Evolutionary conservation across 176 grass and related monocot species (phyloP).

Genomic region (Calamus simplicifolius): DNA sequence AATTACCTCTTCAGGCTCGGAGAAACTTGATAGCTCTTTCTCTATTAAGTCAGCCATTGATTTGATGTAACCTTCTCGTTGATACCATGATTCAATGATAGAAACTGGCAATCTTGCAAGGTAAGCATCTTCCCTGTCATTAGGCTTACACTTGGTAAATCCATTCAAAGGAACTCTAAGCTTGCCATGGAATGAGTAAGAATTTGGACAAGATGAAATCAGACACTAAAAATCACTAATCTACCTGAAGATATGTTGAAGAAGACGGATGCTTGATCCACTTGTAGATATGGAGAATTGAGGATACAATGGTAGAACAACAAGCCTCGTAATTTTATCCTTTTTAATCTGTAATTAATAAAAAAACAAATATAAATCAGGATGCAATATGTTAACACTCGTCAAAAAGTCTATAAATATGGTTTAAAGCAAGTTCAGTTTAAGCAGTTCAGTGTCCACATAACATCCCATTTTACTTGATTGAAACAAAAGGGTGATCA

Average conservation of each 20-base stretch:
- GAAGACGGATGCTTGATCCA: conserved; percentile 87
- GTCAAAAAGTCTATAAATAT: no score
- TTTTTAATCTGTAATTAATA: conserved; percentile 59
- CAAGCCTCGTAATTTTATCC: conserved; percentile 83
- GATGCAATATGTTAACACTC: no score
- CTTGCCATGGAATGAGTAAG: no score
- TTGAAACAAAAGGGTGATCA: no score
- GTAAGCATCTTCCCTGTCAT: conserved; percentile 78
- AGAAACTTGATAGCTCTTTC: conserved; percentile 51
- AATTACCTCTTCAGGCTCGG: conserved; percentile 66
- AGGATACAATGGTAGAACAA: conserved; percentile 92
- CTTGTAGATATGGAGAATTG: conserved; percentile 99
- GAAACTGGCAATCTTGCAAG: conserved; percentile 82
- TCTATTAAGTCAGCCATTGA: conserved; percentile 94
- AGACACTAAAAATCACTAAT: conserved; percentile 6
- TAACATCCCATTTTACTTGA: no score
- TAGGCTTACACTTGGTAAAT: no score
- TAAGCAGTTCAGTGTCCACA: no score
- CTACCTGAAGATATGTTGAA: conserved; percentile 70
- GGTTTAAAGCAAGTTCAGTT: no score
- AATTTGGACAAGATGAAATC: neutral
- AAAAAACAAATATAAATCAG: no score
- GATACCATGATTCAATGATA: conserved; percentile 91
- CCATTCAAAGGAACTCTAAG: no score
- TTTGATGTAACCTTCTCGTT: conserved; percentile 88